A percentile compares a stretch with the other conserved stretches of the same genome.
These are phyloP conservation scores for Polychytrium aggregatum DNA, from an alignment of 192 early-diverging fungal species.

Conservation along the genomic window DNA sequence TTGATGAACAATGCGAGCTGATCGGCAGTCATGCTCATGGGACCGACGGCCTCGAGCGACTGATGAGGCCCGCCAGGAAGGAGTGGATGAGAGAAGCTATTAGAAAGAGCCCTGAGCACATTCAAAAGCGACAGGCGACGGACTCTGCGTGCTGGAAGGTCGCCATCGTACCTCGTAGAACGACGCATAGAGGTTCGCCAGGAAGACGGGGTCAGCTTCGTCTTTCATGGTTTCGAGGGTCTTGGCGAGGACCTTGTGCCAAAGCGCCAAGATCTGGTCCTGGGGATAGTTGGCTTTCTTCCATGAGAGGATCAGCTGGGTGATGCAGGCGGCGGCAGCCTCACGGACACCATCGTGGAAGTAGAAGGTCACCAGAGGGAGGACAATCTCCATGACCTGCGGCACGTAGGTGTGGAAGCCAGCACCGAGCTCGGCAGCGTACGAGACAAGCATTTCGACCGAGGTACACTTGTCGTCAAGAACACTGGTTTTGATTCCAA, in stretches of 20 bases:
- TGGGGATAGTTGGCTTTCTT: constrained; percentile 22
- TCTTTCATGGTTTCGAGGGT: constrained; percentile 65
- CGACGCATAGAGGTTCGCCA: constrained; percentile 64
- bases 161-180: constrained; percentile 43
- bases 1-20: constrained; percentile 63
- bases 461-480: constrained; percentile 98
- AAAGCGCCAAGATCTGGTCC: constrained; percentile 41
- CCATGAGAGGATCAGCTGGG: constrained; percentile 56
- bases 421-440: constrained; percentile 82
- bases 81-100: background rate
- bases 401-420: constrained; percentile 80
- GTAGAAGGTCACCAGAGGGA: constrained; percentile 90
- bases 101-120: constrained; percentile 12
- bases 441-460: constrained; percentile 94
- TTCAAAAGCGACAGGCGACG: too few species aligned
- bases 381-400: constrained; percentile 69
- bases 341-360: constrained; percentile 95
- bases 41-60: constrained; percentile 53
- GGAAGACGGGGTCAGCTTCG: constrained; percentile 74
- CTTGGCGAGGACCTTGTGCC: constrained; percentile 63
- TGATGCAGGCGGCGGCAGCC: constrained; percentile 75
- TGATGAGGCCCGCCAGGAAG: constrained; percentile 28
- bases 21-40: constrained; percentile 47
- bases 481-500: constrained; percentile 89
- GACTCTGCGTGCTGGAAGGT: too few species aligned